phyloP scores from a whole-genome alignment of 2,329 filamentous ascomycete genomes.

The Apiospora rasikravindrae region DNA sequence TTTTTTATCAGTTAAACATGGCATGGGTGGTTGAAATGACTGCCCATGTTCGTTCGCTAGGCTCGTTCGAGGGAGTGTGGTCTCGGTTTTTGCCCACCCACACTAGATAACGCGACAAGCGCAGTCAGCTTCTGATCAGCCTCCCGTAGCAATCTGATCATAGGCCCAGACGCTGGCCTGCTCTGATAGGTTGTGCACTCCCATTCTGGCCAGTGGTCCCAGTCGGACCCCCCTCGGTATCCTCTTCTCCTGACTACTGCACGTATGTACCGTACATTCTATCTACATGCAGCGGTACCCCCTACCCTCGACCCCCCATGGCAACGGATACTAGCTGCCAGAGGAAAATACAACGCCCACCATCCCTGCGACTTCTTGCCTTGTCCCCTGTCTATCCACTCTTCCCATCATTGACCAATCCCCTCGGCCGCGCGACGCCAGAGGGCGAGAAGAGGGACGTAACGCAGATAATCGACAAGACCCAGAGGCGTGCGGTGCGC shows the following conservation, averaged over 20 bases:
- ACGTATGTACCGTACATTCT: background rate
- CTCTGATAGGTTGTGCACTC: constrained; percentile 13
- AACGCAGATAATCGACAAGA: background rate
- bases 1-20: background rate
- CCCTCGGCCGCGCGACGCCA: background rate
- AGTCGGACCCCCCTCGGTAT: background rate
- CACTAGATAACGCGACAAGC: constrained; percentile 15
- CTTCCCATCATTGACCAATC: constrained; percentile 5
- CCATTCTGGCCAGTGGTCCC: constrained; percentile 8
- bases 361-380: background rate
- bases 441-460: constrained; percentile 9
- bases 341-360: constrained; percentile 3
- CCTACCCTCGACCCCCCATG: background rate
- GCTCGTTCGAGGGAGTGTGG: background rate
- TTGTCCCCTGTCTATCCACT: constrained; percentile 2
- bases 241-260: background rate
- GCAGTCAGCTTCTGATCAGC: constrained; percentile 14
- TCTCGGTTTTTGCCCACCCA: background rate
- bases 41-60: background rate
- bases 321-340: constrained; percentile 15
- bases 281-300: background rate
- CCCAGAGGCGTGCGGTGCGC: background rate
- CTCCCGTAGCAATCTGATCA: constrained; percentile 11
- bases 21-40: background rate
- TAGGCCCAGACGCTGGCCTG: background rate